Base-by-base conservation (phyloP, 1,284 basidiomycete genomes). In the Tilletiopsis washingtonensis region DNA sequence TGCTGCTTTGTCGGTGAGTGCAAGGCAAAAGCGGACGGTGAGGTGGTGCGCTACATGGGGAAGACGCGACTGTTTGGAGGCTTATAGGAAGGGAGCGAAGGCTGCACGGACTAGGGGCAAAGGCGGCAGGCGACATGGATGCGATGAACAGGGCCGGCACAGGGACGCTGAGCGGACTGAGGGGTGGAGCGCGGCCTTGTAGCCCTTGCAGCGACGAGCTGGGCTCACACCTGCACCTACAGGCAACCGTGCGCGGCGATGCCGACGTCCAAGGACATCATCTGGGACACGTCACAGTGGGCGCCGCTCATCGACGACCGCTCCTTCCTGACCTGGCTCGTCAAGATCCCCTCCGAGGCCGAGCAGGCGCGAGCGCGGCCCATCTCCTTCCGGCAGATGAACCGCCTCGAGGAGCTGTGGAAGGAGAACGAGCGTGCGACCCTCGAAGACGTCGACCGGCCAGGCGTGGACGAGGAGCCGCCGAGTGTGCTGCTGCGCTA, bases 251-350 rank as follows among this genome's bases (percentile, higher is more conserved):
- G 94, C 68, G 93, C 94, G 2, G 88, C 91, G 5, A 85, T 94
- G 58, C 78, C 80, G 17, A 77, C 74, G 43, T 91, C 90, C 12
- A 93, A 93, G 45, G 94, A 98, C 69, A 91, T 98, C 67, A 90
- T 90, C 11, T 99, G 94, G 94, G 97, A 99, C 69, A 87, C 91
- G 1, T 81, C 88, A 0, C 83, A 97, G 37, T 99, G 94, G 94
- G 90, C 93, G 3, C 93, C 94, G 3, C 83, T 99, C 57, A 98
- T 99, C 59, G 91, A 98, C 61, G 94, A 99, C 75, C 83, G 94
- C 26, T 90, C 88, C 15, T 99, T 99, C 79, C 80, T 99, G 23
- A 91, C 91, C 2, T 99, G 94, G 94, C 81, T 99, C 46, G 91
- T 98, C 73, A 97, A 96, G 73, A 86, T 91, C 3, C 94, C 94